Evolutionary conservation across 1,284 basidiomycete species (phyloP), one percentile per base, ranked within the genome.

Genomic region (Tylopilus sp.): DNA sequence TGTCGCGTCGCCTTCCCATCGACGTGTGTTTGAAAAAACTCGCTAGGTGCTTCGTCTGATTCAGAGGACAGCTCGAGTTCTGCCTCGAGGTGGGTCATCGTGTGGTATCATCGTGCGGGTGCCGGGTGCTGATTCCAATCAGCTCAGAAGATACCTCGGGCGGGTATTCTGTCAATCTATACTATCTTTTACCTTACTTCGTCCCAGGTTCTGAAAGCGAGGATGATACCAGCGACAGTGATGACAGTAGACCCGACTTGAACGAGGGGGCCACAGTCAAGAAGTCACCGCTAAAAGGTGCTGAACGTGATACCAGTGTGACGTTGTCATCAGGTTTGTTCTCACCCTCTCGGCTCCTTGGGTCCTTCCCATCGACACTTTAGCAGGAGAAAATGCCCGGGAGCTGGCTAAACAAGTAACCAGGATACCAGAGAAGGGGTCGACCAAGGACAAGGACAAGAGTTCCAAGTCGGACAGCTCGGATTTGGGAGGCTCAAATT

Each of bases 81-180:
- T 45, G 48, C 53, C 25, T 44, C 63, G 13, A 56, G 45, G 60
- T 58, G 30, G 30, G 51, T 54, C 19, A 0, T 28, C 25, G 4
- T 45, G 36, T 54, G 53, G 29, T 57, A 16, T 66, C 63, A 43
- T 62, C 13, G 61, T 65, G 51, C 31, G 43, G 19, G 18, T 44
- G 25, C 26, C 10, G 12, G 36, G 23, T 40, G 30, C 45, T 45
- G 23, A 58, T 43, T 33, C 42, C 4, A 15, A 28, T 49, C 49
- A 58, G 58, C 33, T 48, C 54, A 67, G 66, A 70, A 48, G 63
- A 72, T 38, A 59, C 66, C 52, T 70, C 70, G 8, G 45, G 61
- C 34, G 21, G 19, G 51, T 11, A 35, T 35, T 19, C 29, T 26
- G 2, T 46, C 41, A 15, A 28, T 10, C 18, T 15, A 30, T 25